These are phyloP conservation scores for Aspergillus affinis DNA, from an alignment of 495 filamentous ascomycete genomes.

Conservation along the genomic window DNA sequence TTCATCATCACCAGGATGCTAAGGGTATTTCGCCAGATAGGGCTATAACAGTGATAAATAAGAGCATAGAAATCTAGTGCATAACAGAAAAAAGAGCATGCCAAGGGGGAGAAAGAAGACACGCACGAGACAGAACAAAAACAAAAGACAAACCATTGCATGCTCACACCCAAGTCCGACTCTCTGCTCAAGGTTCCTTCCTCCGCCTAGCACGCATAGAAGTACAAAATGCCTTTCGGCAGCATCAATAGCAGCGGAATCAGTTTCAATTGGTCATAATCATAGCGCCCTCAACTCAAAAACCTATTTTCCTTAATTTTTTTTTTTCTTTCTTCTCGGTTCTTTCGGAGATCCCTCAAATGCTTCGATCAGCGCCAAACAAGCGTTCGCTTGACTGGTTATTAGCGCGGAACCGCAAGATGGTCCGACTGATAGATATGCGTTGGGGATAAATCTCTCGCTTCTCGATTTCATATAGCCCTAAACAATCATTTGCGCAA, in stretches of 20 bases:
- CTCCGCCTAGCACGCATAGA: constrained; percentile 8
- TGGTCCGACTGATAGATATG: background rate
- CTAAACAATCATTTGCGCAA: constrained; percentile 98
- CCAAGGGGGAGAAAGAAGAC: constrained; percentile 3
- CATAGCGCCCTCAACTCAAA: constrained; percentile 18
- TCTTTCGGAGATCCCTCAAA: background rate
- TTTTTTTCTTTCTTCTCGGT: background rate
- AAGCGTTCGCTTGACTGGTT: background rate
- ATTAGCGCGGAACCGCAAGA: background rate
- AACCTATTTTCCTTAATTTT: constrained; percentile 6
- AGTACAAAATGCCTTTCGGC: constrained; percentile 23
- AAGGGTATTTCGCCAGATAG: constrained; percentile 24
- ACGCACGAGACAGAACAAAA: constrained; percentile 11
- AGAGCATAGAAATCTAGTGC: constrained; percentile 15
- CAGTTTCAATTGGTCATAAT: constrained; percentile 21
- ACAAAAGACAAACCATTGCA: constrained; percentile 14
- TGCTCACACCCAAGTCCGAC: background rate
- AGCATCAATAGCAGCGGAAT: constrained; percentile 19
- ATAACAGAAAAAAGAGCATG: constrained; percentile 3
- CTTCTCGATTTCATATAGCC: background rate
- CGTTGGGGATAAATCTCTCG: background rate
- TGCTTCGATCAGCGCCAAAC: background rate
- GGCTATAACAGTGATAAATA: constrained; percentile 13
- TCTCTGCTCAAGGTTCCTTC: constrained; percentile 3
- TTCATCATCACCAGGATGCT: constrained; percentile 31